Percentiles rank a stretch among this genome's conserved stretches.
These are phyloP conservation scores for Colletotrichum abscissum DNA, from an alignment of 2,329 filamentous ascomycete species.

Conservation along the genomic window DNA sequence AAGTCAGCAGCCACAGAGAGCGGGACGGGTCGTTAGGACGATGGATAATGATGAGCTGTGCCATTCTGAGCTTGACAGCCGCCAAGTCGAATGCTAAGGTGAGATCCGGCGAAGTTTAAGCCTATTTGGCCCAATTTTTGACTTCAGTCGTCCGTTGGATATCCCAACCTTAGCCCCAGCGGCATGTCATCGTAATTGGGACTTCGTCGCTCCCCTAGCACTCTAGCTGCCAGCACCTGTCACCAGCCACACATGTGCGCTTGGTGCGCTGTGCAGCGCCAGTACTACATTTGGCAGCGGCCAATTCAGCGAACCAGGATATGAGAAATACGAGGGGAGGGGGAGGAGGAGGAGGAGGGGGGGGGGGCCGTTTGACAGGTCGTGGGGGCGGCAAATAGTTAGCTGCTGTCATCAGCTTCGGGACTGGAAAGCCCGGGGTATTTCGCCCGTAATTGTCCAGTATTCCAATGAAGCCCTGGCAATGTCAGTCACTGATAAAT, in stretches of 20 bases:
- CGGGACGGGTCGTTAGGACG: constrained; percentile 28
- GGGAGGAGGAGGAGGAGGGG: neutral
- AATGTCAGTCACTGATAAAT: neutral
- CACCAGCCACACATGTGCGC: neutral
- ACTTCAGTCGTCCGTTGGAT: neutral
- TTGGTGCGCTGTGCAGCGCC: neutral
- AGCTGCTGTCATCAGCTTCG: neutral
- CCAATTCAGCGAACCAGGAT: neutral
- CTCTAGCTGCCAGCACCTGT: too few species aligned
- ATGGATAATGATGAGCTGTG: neutral
- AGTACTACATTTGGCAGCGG: neutral
- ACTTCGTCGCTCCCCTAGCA: neutral
- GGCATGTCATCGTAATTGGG: neutral
- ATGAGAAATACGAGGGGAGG: neutral
- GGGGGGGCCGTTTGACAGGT: neutral
- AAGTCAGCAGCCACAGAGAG: neutral
- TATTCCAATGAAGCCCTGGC: neutral
- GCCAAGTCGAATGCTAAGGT: neutral
- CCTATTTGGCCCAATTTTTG: neutral
- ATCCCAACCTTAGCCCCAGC: neutral
- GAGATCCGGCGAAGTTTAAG: neutral
- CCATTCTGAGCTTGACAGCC: neutral
- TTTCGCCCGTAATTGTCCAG: neutral
- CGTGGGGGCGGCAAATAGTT: neutral
- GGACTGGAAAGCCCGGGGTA: neutral